A percentile compares a stretch with the other conserved stretches of the same genome.
Evolutionary conservation across 1,139 yeast species (phyloP).

Genomic region (Scheffersomyces illinoinensis): DNA sequence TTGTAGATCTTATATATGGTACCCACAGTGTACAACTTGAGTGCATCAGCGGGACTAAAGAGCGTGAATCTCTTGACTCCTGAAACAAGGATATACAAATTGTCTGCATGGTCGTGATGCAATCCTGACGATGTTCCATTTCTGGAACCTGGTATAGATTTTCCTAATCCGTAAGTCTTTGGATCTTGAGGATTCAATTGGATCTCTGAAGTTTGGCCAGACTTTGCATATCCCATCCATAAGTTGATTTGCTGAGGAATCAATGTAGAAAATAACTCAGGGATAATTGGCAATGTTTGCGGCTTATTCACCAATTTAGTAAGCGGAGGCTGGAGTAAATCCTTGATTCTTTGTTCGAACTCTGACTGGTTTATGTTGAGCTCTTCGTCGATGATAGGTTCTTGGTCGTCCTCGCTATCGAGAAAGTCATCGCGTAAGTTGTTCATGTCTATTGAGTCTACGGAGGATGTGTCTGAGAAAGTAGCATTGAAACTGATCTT

Average conservation of each 20-base stretch:
- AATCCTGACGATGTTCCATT: slow-evolving; percentile 67
- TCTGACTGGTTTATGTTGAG: slow-evolving; percentile 9
- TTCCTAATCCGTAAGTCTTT: slow-evolving; percentile 45
- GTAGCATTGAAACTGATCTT: slow-evolving; percentile 3
- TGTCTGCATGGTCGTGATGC: slow-evolving; percentile 84
- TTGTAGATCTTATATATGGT: slow-evolving; percentile 46
- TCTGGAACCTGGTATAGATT: slow-evolving; percentile 44
- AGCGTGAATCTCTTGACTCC: slow-evolving; percentile 70
- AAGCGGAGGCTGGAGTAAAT: slow-evolving; percentile 64
- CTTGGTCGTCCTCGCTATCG: slow-evolving; percentile 15
- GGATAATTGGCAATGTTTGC: slow-evolving; percentile 38
- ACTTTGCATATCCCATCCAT: slow-evolving; percentile 57
- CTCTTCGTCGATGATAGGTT: slow-evolving; percentile 5
- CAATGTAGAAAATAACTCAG: slow-evolving; percentile 40
- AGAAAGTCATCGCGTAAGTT: slow-evolving; percentile 55
- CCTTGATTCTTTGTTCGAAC: slow-evolving; percentile 27
- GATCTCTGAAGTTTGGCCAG: background rate
- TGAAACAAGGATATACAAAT: slow-evolving; percentile 57
- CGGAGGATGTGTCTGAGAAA: slow-evolving; percentile 36
- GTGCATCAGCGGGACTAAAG: slow-evolving; percentile 62
- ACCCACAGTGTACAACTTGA: slow-evolving; percentile 61
- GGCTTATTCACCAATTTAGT: slow-evolving; percentile 34
- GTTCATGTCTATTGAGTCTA: slow-evolving; percentile 32
- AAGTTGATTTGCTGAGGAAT: slow-evolving; percentile 71
- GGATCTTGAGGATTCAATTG: slow-evolving; percentile 3